Evolutionary conservation across 345 rosid species (phyloP), one percentile per base, ranked within the genome.

Genomic region (Citrus trifoliata): DNA sequence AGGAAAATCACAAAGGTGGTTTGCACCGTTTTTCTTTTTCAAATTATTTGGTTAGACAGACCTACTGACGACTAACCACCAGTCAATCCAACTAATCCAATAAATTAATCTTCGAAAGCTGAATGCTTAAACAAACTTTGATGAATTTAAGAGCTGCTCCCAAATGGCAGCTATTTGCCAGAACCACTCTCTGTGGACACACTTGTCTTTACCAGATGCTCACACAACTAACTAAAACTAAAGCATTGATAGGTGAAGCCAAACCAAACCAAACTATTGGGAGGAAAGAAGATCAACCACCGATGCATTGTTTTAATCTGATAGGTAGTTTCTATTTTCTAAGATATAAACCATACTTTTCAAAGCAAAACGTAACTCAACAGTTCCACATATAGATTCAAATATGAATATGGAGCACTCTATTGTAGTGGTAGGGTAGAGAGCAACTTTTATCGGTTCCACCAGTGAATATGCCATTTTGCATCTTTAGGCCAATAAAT

Each of bases 11-110:
- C 2, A 14, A 9, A 16, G n/a, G 24, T 32, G 37, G n/a, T 66
- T 55, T 37, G 64, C 67, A 40, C 48, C 19, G 82, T 37, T 70
- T 67, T 76, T 67, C 28, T 51, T 70, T 67, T 76, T 67, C 30
- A 62, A 37, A 56, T 4, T 53, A 42, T 78, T 69, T 71, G 67
- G 82, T 73, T 73, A 69, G 60, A 79, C 75, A 69, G 60, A 76
- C 75, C 73, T 79, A 78, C 70, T 66, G 38, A 25, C 81, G 70
- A 78, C 80, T 25, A 75, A 78, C 80, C 73, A 67, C 8, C 55
- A 10, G 68, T 78, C 21, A 13, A 14, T 10, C 72, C 82, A 67
- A 78, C 76, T 21, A 81, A 81, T 72, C 70, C 35, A 60, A 67
- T 62, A 33, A 65, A 21, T 46, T 10, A 65, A 42, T 61, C 62